A percentile compares a stretch with the other conserved stretches of the same genome.
Conservation (phyloP, 805 yeast species). For the Starmerella apis region DNA sequence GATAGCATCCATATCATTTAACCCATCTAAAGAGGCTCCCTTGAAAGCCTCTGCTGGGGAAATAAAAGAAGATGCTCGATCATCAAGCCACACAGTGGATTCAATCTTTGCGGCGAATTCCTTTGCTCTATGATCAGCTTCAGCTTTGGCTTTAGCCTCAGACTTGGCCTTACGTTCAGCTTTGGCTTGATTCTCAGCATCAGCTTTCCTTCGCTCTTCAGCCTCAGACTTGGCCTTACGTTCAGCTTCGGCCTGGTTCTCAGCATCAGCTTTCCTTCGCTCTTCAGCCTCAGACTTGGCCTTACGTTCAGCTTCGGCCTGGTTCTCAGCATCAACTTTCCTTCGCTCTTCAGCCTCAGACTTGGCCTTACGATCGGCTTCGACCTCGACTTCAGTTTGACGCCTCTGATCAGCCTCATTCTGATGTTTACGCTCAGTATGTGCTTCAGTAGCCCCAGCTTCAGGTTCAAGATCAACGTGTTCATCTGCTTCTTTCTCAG, state of each 20-base stretch:
- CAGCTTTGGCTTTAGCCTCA: constrained; percentile 1
- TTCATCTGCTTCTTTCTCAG: not conserved
- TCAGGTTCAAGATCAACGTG: too few species aligned
- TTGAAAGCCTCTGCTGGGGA: not conserved
- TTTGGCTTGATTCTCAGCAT: constrained; percentile 5
- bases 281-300: not conserved
- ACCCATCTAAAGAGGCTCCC: not conserved
- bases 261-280: not conserved
- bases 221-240: not conserved
- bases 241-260: not conserved
- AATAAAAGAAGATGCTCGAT: not conserved
- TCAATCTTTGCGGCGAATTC: not conserved
- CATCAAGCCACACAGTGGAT: constrained; percentile 1
- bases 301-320: not conserved
- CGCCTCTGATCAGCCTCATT: too few species aligned
- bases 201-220: not conserved
- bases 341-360: not conserved
- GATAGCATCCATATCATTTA: constrained; percentile 16
- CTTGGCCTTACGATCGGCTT: not conserved
- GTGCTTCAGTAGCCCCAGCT: too few species aligned
- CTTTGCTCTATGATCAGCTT: constrained; percentile 2
- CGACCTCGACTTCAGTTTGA: not conserved
- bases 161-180: constrained; percentile 5
- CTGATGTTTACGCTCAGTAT: too few species aligned
- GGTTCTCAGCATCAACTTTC: not conserved